phyloP scores from a whole-genome alignment of 495 filamentous ascomycete species.

The Lasiosphaeria hispida region DNA sequence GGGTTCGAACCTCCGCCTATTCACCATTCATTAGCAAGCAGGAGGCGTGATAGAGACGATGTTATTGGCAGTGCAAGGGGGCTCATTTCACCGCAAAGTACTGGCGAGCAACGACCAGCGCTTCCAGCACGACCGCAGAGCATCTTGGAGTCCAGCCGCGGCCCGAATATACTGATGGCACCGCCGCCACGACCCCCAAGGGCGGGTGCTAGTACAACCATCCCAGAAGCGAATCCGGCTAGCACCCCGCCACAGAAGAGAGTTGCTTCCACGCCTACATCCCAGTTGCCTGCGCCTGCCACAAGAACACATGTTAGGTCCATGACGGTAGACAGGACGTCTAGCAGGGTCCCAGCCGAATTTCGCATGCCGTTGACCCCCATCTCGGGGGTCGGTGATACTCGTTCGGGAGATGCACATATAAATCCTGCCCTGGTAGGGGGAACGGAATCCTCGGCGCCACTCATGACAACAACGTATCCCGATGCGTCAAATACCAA shows the following conservation, averaged over 20 bases:
- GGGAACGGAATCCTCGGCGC: slow-evolving; percentile 21
- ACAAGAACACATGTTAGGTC: slow-evolving; percentile 47
- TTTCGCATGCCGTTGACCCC: slow-evolving; percentile 31
- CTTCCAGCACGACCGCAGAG: slow-evolving; percentile 56
- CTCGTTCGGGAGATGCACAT: slow-evolving; percentile 27
- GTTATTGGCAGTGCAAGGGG: slow-evolving; percentile 32
- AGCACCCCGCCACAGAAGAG: slow-evolving; percentile 43
- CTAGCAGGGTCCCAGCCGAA: slow-evolving; percentile 36
- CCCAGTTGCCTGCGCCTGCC: slow-evolving; percentile 41
- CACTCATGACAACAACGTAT: slow-evolving; percentile 45
- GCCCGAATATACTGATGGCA: slow-evolving; percentile 31
- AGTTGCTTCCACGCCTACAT: slow-evolving; percentile 47
- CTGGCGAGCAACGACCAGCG: slow-evolving; percentile 54
- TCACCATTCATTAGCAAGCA: slow-evolving; percentile 46
- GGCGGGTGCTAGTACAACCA: slow-evolving; percentile 36
- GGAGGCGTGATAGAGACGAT: slow-evolving; percentile 39
- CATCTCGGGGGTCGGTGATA: slow-evolving; percentile 21
- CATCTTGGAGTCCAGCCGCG: slow-evolving; percentile 29
- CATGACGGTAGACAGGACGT: slow-evolving; percentile 46
- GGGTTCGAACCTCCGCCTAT: slow-evolving; percentile 49
- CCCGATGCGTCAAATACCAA: slow-evolving; percentile 85
- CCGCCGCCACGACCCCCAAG: slow-evolving; percentile 48
- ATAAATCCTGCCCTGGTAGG: not conserved
- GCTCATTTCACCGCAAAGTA: slow-evolving; percentile 30
- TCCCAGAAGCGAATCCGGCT: slow-evolving; percentile 27